Conservation (phyloP, 768 basidiomycete species). For the Mycena maculata region DNA sequence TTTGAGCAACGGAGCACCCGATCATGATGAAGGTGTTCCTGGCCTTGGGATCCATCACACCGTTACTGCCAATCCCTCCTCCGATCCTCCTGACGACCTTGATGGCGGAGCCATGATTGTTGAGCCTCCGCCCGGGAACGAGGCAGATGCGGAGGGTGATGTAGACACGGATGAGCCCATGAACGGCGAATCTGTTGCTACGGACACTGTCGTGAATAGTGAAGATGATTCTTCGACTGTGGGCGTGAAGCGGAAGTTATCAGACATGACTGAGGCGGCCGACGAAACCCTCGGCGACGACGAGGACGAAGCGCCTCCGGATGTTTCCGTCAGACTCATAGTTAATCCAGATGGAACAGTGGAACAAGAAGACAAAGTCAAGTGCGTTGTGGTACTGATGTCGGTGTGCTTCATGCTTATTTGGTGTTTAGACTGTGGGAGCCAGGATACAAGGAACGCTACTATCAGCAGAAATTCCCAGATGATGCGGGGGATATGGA, state of each 20-base stretch:
- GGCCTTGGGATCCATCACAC: conserved; percentile 48
- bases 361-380: conserved; percentile 92
- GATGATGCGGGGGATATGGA: conserved; percentile 70
- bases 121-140: conserved; percentile 19
- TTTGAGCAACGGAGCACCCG: conserved; percentile 41
- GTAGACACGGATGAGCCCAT: conserved; percentile 40
- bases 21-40: conserved; percentile 50
- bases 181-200: conserved; percentile 20
- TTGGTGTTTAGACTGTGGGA: conserved; percentile 82
- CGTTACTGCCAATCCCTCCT: conserved; percentile 11
- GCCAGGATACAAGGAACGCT: conserved; percentile 94
- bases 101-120: conserved; percentile 17
- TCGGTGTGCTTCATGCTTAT: conserved; percentile 17
- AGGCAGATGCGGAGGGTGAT: conserved; percentile 41
- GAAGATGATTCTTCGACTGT: conserved; percentile 27
- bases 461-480: conserved; percentile 94
- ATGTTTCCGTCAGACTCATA: conserved; percentile 68
- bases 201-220: conserved; percentile 33
- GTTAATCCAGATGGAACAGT: conserved; percentile 94
- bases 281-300: conserved; percentile 60
- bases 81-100: conserved; percentile 8
- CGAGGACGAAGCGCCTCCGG: conserved; percentile 57
- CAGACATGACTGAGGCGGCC: conserved; percentile 53
- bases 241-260: conserved; percentile 59
- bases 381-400: conserved; percentile 62